Percentiles rank a stretch among this genome's conserved stretches.
Evolutionary conservation across 1,139 yeast species (phyloP).

Genomic region (Diutina sp.): DNA sequence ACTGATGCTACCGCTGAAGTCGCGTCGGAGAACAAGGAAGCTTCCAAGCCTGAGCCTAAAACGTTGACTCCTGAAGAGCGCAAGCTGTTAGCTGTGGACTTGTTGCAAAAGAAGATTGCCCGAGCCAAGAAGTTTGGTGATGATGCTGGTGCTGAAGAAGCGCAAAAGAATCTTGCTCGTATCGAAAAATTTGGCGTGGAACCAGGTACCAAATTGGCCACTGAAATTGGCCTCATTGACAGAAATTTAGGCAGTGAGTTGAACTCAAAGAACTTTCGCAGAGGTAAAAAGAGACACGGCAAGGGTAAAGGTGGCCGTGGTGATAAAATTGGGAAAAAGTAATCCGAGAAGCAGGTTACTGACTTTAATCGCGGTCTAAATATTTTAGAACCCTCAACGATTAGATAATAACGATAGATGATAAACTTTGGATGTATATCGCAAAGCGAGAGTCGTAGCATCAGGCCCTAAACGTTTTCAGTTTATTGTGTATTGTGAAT

Average conservation of each 20-base stretch:
- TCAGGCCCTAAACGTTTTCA: too few relatives aligned
- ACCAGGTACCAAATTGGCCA: slow-evolving; percentile 51
- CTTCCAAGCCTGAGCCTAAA: slow-evolving; percentile 16
- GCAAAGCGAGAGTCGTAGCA: too few relatives aligned
- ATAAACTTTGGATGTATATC: too few relatives aligned
- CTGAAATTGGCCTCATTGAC: slow-evolving; percentile 47
- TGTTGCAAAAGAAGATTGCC: slow-evolving; percentile 51
- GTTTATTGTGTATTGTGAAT: not conserved
- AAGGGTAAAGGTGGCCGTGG: slow-evolving; percentile 6
- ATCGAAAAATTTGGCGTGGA: slow-evolving; percentile 80
- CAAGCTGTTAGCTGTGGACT: slow-evolving; percentile 54
- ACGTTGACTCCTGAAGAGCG: slow-evolving; percentile 54
- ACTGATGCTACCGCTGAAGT: slow-evolving; percentile 5
- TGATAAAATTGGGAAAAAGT: slow-evolving; percentile 4
- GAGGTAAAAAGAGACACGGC: slow-evolving; percentile 2
- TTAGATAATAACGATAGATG: not conserved
- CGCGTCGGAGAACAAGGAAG: slow-evolving; percentile 12
- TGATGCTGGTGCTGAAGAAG: slow-evolving; percentile 37
- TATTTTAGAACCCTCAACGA: not conserved
- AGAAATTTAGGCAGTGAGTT: slow-evolving; percentile 13
- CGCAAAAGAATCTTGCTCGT: slow-evolving; percentile 49
- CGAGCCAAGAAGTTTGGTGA: slow-evolving; percentile 74
- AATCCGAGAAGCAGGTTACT: not conserved
- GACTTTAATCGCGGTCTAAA: too few relatives aligned
- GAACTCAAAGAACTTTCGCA: not conserved